These are phyloP conservation scores for Jamesozyma spencerorum DNA, from an alignment of 805 yeast genomes.

Conservation along the genomic window DNA sequence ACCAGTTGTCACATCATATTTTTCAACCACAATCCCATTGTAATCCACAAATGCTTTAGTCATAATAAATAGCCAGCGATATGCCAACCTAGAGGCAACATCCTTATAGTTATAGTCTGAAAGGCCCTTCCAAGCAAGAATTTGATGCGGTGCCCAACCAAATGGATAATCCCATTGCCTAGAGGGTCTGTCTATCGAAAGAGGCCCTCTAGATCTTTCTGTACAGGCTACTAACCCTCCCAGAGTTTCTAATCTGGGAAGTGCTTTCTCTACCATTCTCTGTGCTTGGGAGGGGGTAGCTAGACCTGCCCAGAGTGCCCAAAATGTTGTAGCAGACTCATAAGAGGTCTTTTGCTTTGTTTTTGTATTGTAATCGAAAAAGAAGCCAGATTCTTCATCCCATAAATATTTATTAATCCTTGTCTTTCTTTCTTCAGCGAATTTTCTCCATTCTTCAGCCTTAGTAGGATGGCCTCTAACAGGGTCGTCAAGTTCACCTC, in stretches of 20 bases:
- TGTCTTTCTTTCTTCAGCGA: slow-evolving; percentile 45
- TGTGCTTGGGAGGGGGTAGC: slow-evolving; percentile 64
- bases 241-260: slow-evolving; percentile 65
- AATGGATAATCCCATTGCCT: slow-evolving; percentile 97
- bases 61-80: slow-evolving; percentile 85
- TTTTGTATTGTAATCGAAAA: slow-evolving; percentile 73
- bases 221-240: slow-evolving; percentile 92
- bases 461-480: slow-evolving; percentile 35
- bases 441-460: slow-evolving; percentile 50
- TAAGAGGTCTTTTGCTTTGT: slow-evolving; percentile 47
- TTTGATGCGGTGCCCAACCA: slow-evolving; percentile 99
- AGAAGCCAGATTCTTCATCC: slow-evolving; percentile 72
- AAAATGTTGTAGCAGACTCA: slow-evolving; percentile 82
- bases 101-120: slow-evolving; percentile 57
- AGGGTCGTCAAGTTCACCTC: slow-evolving; percentile 36
- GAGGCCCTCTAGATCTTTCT: slow-evolving; percentile 57
- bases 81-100: slow-evolving; percentile 61
- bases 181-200: slow-evolving; percentile 64
- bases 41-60: slow-evolving; percentile 84
- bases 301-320: slow-evolving; percentile 83
- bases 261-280: slow-evolving; percentile 43
- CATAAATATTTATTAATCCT: slow-evolving; percentile 65
- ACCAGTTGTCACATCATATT: slow-evolving; percentile 78
- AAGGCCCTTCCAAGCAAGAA: slow-evolving; percentile 85
- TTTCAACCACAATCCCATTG: slow-evolving; percentile 92